Base-by-base conservation (phyloP, 371 early-diverging fungal genomes). In the Rhizopus delemar region DNA sequence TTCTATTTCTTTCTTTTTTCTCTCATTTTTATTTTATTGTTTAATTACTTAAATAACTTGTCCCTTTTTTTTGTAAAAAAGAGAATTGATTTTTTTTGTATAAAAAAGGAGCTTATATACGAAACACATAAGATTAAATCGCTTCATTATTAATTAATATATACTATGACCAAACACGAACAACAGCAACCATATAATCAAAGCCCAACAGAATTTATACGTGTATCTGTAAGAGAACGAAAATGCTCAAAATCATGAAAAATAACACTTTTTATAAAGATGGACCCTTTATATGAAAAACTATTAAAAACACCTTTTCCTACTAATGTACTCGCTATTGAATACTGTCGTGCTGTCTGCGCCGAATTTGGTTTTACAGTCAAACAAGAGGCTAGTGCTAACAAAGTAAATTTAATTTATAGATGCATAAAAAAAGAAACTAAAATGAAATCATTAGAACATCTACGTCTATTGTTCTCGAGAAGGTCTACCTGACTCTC, bases 381-480 rank as follows among this genome's bases (percentile, higher is more conserved):
- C 32, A 76, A 76, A 56, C 76, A 76, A 58, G 73, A 76, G 65
- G 73, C 76, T 4, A 76, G 76, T 59, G 76, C 76, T 6, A 76
- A 76, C 38, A 70, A 68, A 49, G 76, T 76, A 70, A 66, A 46
- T 22, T 22, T 22, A 22, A 22, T 22, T 22, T 22, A n/a, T 11
- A 5, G 45, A 41, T 13, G 31, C 29, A 9, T 35, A 36, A 50
- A 13, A 46, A 31, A 48, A 41, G 12, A 15, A 50, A 41, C 12
- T 31, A 15, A 50, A 15, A 48, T 43, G 8, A 15, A 32, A n/a
- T 15, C 9, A 22, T n/a, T 60, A 85, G 85, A 82, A 85, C 57
- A 81, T 85, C 8, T 85, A 85, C 51, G 69, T 85, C 43, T 85
- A 85, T 56, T 85, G 85, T 52, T 85, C 85, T 6, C 72, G 85